Evolutionary conservation across 371 early-diverging fungal genomes (phyloP).

Genomic region (Mortierella polycephala): DNA sequence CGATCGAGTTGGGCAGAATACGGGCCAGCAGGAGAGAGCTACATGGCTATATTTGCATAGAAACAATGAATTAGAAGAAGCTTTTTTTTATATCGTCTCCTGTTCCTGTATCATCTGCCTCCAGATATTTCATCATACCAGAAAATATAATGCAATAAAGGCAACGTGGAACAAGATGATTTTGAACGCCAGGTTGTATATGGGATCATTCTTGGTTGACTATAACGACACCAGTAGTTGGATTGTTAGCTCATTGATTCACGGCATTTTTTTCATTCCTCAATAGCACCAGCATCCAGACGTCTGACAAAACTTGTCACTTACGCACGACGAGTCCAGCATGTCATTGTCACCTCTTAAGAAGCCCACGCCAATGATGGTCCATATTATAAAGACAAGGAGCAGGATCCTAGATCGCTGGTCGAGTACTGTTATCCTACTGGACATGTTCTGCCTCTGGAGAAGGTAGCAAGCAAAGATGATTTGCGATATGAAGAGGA

Average conservation of each 20-base stretch:
- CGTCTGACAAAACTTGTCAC: not conserved
- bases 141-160: conserved; percentile 33
- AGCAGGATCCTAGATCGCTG: conserved; percentile 38
- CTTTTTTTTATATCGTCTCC: not conserved
- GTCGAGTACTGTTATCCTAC: conserved; percentile 28
- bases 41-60: conserved; percentile 25
- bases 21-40: conserved; percentile 21
- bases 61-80: not conserved
- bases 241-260: not conserved
- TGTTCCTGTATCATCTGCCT: no score
- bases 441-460: conserved; percentile 36
- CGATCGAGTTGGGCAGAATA: conserved; percentile 17
- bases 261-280: not conserved
- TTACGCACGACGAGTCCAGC: conserved; percentile 27
- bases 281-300: not conserved
- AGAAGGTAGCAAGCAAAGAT: conserved; percentile 32
- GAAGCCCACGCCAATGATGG: conserved; percentile 46
- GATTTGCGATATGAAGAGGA: conserved; percentile 39
- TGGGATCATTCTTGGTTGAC: conserved; percentile 25
- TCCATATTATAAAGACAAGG: conserved; percentile 45
- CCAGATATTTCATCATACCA: conserved; percentile 21
- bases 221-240: not conserved
- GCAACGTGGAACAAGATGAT: conserved; percentile 39
- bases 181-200: conserved; percentile 37
- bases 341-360: conserved; percentile 18